Evolutionary conservation across 1,284 basidiomycete genomes (phyloP), one percentile per base, ranked within the genome.

Genomic region (Cutaneotrichosporon sp.): DNA sequence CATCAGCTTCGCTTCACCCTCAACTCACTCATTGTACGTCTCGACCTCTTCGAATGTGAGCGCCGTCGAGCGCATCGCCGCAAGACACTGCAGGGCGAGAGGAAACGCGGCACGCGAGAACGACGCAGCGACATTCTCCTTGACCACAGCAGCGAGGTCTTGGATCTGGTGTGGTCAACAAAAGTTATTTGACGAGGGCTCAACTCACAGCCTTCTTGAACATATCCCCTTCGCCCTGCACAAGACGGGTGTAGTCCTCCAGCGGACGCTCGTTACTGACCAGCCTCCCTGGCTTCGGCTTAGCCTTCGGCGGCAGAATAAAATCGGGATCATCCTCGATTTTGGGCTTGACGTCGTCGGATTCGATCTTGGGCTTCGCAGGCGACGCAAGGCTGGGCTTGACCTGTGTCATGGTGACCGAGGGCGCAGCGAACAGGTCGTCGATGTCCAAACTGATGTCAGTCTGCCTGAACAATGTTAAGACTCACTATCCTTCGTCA

Each of bases 71-170:
- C 89, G 79, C 74, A 91, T 72, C 43, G 75, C 79, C 59, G 74
- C 74, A 79, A 92, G 77, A 71, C 88, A 90, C 41, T 85, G 80
- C 26, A 89, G 51, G 72, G 90, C 79, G 66, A 90, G 86, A 11
- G 77, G 76, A 41, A 78, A 78, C 51, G 88, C 79, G 61, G 82
- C 78, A 37, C 73, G 76, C 32, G 85, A 81, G 70, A 90, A 90
- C 22, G 86, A 86, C 25, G 78, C 77, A 51, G 79, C 69, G 12
- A 87, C 79, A 47, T 89, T 81, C 64, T 90, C 85, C 54, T 77
- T 77, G 38, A 92, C 81, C 3, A 89, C 85, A 16, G 70, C 77
- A 11, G 78, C 82, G 27, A 92, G 70, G 71, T 92, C 89, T 63
- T 86, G 64, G 17, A 75, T 71, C 59, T 65, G 25, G 16, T 5